phyloP scores from a whole-genome alignment of 305 asterid genomes.

The Fraxinus angustifolia region DNA sequence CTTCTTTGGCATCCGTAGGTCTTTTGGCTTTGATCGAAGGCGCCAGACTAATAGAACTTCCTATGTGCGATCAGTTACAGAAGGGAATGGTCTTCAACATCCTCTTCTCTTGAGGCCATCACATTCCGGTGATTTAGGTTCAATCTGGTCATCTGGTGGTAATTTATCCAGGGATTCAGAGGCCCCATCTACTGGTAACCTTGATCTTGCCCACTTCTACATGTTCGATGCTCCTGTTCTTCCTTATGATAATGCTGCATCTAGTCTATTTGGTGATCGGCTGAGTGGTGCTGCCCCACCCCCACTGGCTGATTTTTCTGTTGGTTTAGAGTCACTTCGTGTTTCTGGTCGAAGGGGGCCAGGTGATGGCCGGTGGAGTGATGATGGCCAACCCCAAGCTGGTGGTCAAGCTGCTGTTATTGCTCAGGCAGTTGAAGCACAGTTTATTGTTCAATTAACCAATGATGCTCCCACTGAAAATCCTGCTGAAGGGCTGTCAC shows the following conservation, averaged over 20 bases:
- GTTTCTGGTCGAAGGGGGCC: conserved; percentile 84
- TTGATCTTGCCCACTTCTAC: conserved; percentile 75
- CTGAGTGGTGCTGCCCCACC: conserved; percentile 80
- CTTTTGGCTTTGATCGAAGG: conserved; percentile 92
- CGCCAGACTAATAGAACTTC: conserved; percentile 82
- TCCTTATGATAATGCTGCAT: conserved; percentile 67
- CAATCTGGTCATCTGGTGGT: conserved; percentile 78
- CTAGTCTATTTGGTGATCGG: conserved; percentile 75
- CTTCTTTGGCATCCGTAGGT: conserved; percentile 82
- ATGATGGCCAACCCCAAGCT: conserved; percentile 99
- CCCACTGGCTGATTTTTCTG: conserved; percentile 77
- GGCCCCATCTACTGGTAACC: conserved; percentile 64
- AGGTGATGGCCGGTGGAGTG: conserved; percentile 99
- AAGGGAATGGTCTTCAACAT: conserved; percentile 78
- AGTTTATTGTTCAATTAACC: conserved; percentile 63
- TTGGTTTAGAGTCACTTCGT: conserved; percentile 92
- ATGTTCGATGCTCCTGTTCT: conserved; percentile 88
- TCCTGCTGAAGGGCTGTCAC: conserved; percentile 46
- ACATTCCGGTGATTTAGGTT: conserved; percentile 60
- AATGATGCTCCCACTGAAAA: conserved; percentile 40
- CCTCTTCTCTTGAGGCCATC: conserved; percentile 96
- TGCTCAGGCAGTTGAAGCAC: conserved; percentile 95
- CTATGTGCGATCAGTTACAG: conserved; percentile 67
- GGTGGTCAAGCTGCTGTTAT: conserved; percentile 92
- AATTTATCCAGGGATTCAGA: conserved; percentile 73